Base-by-base conservation (phyloP, 352 stramenopile genomes). In the Pythium volutum region DNA sequence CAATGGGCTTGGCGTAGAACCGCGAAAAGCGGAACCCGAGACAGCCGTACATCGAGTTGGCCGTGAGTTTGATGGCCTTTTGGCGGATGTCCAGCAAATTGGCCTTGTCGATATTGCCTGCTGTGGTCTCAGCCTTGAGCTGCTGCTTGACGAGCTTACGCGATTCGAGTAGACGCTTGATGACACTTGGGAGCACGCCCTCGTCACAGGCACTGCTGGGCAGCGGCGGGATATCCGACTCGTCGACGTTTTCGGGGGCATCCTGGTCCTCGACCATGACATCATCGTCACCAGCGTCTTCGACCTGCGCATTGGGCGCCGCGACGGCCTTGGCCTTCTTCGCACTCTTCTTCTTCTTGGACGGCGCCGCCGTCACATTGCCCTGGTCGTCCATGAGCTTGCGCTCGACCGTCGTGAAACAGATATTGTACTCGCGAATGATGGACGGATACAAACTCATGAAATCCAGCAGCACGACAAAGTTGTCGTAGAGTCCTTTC, bases 1-100 rank as follows among this genome's bases (percentile, higher is more conserved):
- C 98, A 65, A 99, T 99, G 16, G 97, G 96, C 67, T 98, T 98
- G 20, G 97, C 97, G 69, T 98, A 99, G 71, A 99, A 99, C 3
- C 97, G 91, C 41, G 95, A 99, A 70, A 98, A 93, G 14, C 92
- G 96, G 74, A 99, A 99, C 54, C 97, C 98, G 22, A 99, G 85
- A 75, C 98, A 99, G 58, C 98, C 98, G 69, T 99, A 99, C 98
- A 99, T 99, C 6, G 96, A 99, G 87, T 99, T 99, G 57, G 98
- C 98, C 18, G 97, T 99, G 39, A 99, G 77, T 70, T 99, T 99
- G 47, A 99, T 95, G 16, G 98, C 98, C 76, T 98, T 98, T 70
- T 99, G 98, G 46, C 97, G 95, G 84, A 99, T 99, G 71, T 99
- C 96, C 14, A 99, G 81, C 76, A 98, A 78, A 49, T 81, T 84